Evolutionary conservation across 1,284 basidiomycete genomes (phyloP).

Genomic region (Schizophyllum amplum): DNA sequence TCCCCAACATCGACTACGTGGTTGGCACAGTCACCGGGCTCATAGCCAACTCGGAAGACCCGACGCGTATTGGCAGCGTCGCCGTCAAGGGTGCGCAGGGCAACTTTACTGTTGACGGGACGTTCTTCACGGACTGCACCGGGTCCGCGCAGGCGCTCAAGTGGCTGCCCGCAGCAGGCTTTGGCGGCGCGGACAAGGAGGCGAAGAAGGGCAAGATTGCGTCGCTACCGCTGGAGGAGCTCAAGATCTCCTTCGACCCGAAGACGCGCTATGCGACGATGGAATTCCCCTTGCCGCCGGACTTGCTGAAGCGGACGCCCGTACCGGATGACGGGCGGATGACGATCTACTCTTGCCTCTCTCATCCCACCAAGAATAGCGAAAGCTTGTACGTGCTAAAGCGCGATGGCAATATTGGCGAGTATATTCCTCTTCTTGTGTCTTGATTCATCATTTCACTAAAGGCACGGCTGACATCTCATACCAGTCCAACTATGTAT

Average conservation of each 20-base stretch:
- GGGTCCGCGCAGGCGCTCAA: slow-evolving; percentile 10
- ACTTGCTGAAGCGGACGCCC: slow-evolving; percentile 4
- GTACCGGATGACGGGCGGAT: slow-evolving; percentile 3
- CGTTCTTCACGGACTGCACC: slow-evolving; percentile 9
- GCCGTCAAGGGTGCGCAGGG: slow-evolving; percentile 3
- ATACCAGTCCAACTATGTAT: slow-evolving; percentile 10
- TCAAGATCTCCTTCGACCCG: slow-evolving; percentile 13
- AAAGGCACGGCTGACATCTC: neutral
- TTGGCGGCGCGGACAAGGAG: slow-evolving; percentile 1
- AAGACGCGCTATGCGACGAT: slow-evolving; percentile 12
- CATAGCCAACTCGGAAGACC: neutral
- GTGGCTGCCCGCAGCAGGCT: slow-evolving; percentile 10
- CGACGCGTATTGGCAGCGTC: neutral
- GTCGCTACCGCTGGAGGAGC: neutral
- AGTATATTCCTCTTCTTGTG: neutral
- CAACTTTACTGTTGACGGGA: neutral
- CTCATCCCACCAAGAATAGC: neutral
- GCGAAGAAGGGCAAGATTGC: neutral
- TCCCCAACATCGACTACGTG: slow-evolving; percentile 5
- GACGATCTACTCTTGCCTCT: neutral
- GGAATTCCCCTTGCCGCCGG: slow-evolving; percentile 4
- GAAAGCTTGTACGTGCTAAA: neutral
- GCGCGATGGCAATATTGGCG: neutral
- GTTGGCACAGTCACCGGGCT: slow-evolving; percentile 7
- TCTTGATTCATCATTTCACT: neutral